These are phyloP conservation scores for Pseudogymnoascus sp. DNA, from an alignment of 2,329 filamentous ascomycete species.

Conservation along the genomic window DNA sequence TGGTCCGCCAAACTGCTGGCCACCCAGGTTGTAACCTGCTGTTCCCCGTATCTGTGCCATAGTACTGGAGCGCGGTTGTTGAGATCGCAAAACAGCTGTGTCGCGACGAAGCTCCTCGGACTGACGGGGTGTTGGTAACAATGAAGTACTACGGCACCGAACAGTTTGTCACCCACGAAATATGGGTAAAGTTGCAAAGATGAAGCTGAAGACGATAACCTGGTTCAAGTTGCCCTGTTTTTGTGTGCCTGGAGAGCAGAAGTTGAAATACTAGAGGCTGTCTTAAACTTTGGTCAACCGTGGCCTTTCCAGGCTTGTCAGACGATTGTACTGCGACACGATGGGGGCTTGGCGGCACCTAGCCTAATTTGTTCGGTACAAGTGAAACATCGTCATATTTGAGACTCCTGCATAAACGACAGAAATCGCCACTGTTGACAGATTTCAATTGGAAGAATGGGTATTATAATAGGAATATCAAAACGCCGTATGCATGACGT, in stretches of 20 bases:
- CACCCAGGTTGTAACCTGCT: slow-evolving; percentile 31
- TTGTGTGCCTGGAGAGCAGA: slow-evolving; percentile 4
- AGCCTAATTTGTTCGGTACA: slow-evolving; percentile 7
- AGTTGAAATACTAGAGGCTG: slow-evolving; percentile 5
- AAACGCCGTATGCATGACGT: neutral
- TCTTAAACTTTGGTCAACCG: slow-evolving; percentile 10
- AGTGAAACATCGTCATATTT: slow-evolving; percentile 7
- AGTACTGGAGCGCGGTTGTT: slow-evolving; percentile 11
- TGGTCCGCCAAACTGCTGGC: slow-evolving; percentile 27
- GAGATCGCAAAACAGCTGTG: neutral
- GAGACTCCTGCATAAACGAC: neutral
- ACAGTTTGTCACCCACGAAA: neutral
- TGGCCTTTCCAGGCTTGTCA: slow-evolving; percentile 9
- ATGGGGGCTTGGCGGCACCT: neutral
- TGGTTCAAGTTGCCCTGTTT: neutral
- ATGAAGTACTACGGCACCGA: neutral
- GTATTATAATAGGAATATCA: neutral
- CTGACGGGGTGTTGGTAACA: neutral
- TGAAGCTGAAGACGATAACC: slow-evolving; percentile 2
- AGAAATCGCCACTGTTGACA: neutral
- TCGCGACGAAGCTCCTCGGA: neutral
- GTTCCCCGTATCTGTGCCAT: slow-evolving; percentile 55
- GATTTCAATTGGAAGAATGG: neutral
- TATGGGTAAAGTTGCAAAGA: neutral
- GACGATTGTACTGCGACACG: neutral